Evolutionary conservation across 352 stramenopile genomes (phyloP).

Genomic region (Poterioochromonas sp.): DNA sequence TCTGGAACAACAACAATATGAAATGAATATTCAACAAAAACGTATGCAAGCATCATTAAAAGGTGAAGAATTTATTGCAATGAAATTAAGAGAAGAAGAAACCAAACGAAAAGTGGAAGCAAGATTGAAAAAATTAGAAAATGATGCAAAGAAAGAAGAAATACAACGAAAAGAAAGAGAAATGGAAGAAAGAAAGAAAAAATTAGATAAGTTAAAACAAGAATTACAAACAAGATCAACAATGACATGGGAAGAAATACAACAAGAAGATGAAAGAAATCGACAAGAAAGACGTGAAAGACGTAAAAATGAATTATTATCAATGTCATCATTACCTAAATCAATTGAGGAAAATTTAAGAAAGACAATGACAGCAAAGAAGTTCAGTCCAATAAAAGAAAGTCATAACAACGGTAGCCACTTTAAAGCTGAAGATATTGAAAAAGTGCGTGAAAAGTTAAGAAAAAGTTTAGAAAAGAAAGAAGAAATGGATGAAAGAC

Average conservation of each 20-base stretch:
- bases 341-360: not conserved
- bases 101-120: not conserved
- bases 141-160: not conserved
- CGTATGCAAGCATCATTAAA: constrained; percentile 4
- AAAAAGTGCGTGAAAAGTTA: not conserved
- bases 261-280: not conserved
- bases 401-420: not conserved
- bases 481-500: not conserved
- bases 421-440: constrained; percentile 10
- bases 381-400: not conserved
- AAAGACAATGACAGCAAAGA: not conserved
- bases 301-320: constrained; percentile 18
- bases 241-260: constrained; percentile 2
- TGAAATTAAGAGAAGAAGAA: not conserved
- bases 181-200: constrained; percentile 8
- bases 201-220: not conserved
- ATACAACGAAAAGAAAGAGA: constrained; percentile 1
- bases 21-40: not conserved
- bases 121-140: constrained; percentile 3
- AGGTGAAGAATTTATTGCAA: constrained; percentile 1
- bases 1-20: not conserved
- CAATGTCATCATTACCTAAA: constrained; percentile 8
- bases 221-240: not conserved
- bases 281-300: constrained; percentile 9
- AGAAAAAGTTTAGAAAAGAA: not conserved